These are phyloP conservation scores for Pyrenopolyporus hunteri DNA, from an alignment of 495 filamentous ascomycete genomes.

Conservation along the genomic window DNA sequence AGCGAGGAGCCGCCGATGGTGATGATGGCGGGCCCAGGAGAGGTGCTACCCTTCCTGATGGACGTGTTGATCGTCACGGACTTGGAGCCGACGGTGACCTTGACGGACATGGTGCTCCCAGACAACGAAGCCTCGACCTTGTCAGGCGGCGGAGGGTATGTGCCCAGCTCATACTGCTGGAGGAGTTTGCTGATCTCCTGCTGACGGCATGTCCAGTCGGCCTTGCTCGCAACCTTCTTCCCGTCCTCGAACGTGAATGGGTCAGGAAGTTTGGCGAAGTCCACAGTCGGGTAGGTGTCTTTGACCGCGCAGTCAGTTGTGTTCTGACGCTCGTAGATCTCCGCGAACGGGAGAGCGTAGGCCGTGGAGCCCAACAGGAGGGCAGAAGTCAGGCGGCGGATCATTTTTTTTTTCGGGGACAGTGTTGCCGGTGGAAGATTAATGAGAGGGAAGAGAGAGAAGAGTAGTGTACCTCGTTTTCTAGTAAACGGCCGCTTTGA, in stretches of 20 bases:
- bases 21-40: slow-evolving; percentile 58
- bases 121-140: slow-evolving; percentile 40
- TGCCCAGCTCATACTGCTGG: slow-evolving; percentile 60
- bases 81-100: slow-evolving; percentile 51
- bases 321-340: slow-evolving; percentile 53
- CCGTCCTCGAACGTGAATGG: slow-evolving; percentile 58
- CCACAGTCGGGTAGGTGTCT: slow-evolving; percentile 38
- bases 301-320: slow-evolving; percentile 38
- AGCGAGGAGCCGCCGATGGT: slow-evolving; percentile 52
- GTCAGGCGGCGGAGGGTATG: slow-evolving; percentile 52
- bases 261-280: slow-evolving; percentile 55
- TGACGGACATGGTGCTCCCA: slow-evolving; percentile 48
- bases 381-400: slow-evolving; percentile 48
- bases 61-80: slow-evolving; percentile 53
- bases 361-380: slow-evolving; percentile 50
- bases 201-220: slow-evolving; percentile 57
- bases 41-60: slow-evolving; percentile 48
- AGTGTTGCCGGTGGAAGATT: slow-evolving; percentile 2
- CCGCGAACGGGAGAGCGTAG: slow-evolving; percentile 47
- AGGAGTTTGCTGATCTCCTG: slow-evolving; percentile 58
- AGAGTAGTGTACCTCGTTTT: slow-evolving; percentile 15
- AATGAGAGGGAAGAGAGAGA: slow-evolving; percentile 1
- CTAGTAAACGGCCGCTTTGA: slow-evolving; percentile 20
- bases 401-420: slow-evolving; percentile 47
- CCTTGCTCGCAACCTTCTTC: slow-evolving; percentile 51